Evolutionary conservation across 2,329 filamentous ascomycete genomes (phyloP).

Genomic region (Pestalotiopsis sp.): DNA sequence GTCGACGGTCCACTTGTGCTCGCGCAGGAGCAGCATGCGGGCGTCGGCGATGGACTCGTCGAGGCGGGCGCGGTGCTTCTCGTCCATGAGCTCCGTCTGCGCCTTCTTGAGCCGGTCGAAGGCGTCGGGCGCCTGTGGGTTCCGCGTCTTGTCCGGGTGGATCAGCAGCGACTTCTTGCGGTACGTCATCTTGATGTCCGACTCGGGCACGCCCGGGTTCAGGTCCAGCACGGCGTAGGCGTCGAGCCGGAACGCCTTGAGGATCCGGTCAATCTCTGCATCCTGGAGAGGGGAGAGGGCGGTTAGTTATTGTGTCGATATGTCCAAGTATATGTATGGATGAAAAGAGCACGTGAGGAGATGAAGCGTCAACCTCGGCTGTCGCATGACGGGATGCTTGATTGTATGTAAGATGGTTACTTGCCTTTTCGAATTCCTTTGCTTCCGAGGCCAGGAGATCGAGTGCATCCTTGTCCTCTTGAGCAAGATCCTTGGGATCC

Average conservation of each 20-base stretch:
- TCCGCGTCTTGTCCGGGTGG: constrained; percentile 96
- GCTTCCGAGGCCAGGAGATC: constrained; percentile 81
- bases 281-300: constrained; percentile 60
- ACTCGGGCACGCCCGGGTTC: constrained; percentile 91
- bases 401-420: constrained; percentile 13
- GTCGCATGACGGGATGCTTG: not conserved
- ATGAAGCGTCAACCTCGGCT: not conserved
- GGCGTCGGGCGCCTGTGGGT: constrained; percentile 87
- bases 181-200: constrained; percentile 92
- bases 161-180: constrained; percentile 98
- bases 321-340: not conserved
- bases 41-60: constrained; percentile 97
- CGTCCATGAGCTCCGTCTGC: constrained; percentile 87
- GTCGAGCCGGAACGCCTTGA: constrained; percentile 81
- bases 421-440: constrained; percentile 88
- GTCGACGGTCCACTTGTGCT: constrained; percentile 91
- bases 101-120: constrained; percentile 97
- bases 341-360: not conserved
- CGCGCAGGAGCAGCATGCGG: constrained; percentile 90
- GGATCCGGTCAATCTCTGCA: constrained; percentile 92
- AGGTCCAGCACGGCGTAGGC: constrained; percentile 93
- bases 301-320: not conserved
- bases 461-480: constrained; percentile 73
- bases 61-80: constrained; percentile 83
- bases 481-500: constrained; percentile 36